Conservation (phyloP, 2,329 filamentous ascomycete species). For the Ophiobolus disseminans region DNA sequence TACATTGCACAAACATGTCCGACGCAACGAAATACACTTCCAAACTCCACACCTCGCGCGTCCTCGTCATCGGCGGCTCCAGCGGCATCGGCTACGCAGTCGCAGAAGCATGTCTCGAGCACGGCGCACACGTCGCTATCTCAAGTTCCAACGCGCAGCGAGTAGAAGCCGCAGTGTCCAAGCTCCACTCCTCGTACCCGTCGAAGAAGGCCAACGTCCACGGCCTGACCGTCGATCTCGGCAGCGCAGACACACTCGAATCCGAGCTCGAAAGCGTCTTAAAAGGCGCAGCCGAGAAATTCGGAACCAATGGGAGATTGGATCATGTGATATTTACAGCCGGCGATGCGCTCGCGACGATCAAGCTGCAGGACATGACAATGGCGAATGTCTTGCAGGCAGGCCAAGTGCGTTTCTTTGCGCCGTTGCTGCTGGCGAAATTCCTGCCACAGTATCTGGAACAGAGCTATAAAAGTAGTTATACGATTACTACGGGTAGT, state of each 20-base stretch:
- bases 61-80: conserved; percentile 70
- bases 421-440: conserved; percentile 61
- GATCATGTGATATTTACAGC: conserved; percentile 68
- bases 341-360: conserved; percentile 54
- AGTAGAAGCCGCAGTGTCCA: conserved; percentile 56
- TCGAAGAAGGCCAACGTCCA: conserved; percentile 48
- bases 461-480: conserved; percentile 52
- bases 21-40: conserved; percentile 56
- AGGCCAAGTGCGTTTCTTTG: conserved; percentile 60
- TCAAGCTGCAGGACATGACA: conserved; percentile 52
- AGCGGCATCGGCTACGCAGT: conserved; percentile 69
- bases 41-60: conserved; percentile 55
- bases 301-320: conserved; percentile 44
- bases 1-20: conserved; percentile 21
- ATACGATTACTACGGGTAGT: conserved; percentile 65
- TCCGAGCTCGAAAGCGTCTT: conserved; percentile 57
- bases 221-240: conserved; percentile 59
- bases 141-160: conserved; percentile 63
- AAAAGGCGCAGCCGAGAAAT: conserved; percentile 39
- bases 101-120: conserved; percentile 64
- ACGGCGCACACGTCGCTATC: conserved; percentile 65
- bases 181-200: conserved; percentile 55
- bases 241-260: conserved; percentile 55
- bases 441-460: conserved; percentile 56
- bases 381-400: conserved; percentile 52